These are phyloP conservation scores for Beta corolliflora DNA, from an alignment of 179 eudicot species.

Conservation along the genomic window DNA sequence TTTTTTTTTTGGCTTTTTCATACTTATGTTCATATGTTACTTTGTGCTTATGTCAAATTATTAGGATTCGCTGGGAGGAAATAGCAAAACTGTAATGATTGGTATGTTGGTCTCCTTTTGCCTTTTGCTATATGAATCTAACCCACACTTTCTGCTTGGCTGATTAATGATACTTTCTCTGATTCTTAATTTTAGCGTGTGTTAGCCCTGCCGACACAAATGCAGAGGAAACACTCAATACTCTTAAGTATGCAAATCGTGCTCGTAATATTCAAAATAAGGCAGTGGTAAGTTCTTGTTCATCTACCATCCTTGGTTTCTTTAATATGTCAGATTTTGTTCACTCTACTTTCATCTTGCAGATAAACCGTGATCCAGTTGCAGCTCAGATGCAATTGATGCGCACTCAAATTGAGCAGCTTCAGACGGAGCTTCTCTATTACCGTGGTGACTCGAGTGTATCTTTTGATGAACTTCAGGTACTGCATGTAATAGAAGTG, in stretches of 20 bases:
- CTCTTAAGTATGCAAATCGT: conserved; percentile 96
- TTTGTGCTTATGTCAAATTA: conserved; percentile 21
- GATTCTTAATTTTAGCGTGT: conserved; percentile 60
- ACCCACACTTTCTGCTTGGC: not conserved
- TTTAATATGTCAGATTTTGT: not conserved
- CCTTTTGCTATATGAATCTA: not conserved
- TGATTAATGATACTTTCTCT: not conserved
- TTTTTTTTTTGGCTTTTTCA: not conserved
- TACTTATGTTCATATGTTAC: not conserved
- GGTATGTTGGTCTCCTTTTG: conserved; percentile 48
- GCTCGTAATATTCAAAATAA: conserved; percentile 98
- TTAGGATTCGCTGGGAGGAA: conserved; percentile 97
- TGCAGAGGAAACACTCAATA: conserved; percentile 94
- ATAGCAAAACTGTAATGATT: conserved; percentile 95
- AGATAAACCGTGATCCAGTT: conserved; percentile 95
- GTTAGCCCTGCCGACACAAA: conserved; percentile 98
- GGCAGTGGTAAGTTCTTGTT: conserved; percentile 72
- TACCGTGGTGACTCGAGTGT: conserved; percentile 81
- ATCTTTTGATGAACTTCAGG: conserved; percentile 88
- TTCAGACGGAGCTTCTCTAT: conserved; percentile 82
- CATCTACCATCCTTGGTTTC: not conserved
- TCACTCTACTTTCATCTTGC: conserved; percentile 26
- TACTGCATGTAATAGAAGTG: conserved; percentile 21
- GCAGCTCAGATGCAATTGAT: conserved; percentile 90
- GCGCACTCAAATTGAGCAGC: conserved; percentile 91